Conservation (phyloP, 306 rosid genomes). For the barrel medic (Medicago truncatula) region MtrunA17r5.0-ANR NC_053044.1:13585001-13585500, state of each 20-base stretch:
- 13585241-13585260: constrained; percentile 52
- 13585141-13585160: too few relatives aligned
- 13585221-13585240: neutral
- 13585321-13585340: constrained; percentile 61
- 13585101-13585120: too few relatives aligned
- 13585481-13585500: constrained; percentile 53
- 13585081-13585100: too few relatives aligned
- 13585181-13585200: constrained; percentile 1
- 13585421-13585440: constrained; percentile 50
- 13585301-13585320: constrained; percentile 67
- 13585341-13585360: constrained; percentile 85
- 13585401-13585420: constrained; percentile 69
- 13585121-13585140: too few relatives aligned
- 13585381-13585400: constrained; percentile 54
- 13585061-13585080: too few relatives aligned
- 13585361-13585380: constrained; percentile 69
- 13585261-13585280: constrained; percentile 68
- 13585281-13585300: constrained; percentile 75
- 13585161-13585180: constrained; percentile 8
- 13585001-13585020: neutral
- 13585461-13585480: constrained; percentile 70
- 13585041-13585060: too few relatives aligned
- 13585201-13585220: neutral
- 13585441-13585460: constrained; percentile 64
- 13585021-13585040: too few relatives aligned